phyloP scores from a whole-genome alignment of 2,329 filamentous ascomycete species.

The Stachybotrys chlorohalonatus region DNA sequence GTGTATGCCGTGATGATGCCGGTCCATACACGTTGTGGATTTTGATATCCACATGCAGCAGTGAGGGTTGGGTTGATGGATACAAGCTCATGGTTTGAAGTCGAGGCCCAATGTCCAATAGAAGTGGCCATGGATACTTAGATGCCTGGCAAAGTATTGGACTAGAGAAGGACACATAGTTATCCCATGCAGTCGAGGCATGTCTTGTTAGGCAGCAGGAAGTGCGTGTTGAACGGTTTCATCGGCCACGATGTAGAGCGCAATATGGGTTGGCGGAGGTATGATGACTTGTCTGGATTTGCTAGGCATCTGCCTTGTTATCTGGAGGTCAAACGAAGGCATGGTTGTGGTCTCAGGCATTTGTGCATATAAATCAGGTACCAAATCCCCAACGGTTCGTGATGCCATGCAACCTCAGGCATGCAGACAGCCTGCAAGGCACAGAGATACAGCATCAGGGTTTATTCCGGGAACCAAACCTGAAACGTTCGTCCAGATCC shows the following conservation, averaged over 20 bases:
- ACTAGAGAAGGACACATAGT: neutral
- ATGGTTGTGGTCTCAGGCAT: conserved; percentile 8
- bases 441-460: too few species aligned
- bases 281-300: too few species aligned
- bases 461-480: neutral
- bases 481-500: neutral
- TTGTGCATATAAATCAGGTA: conserved; percentile 20
- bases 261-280: neutral
- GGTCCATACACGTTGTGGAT: too few species aligned
- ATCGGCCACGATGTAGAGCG: neutral
- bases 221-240: neutral
- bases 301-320: too few species aligned
- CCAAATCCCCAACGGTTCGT: conserved; percentile 1
- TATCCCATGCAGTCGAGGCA: neutral
- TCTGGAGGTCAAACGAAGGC: neutral
- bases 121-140: neutral
- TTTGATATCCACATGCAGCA: too few species aligned
- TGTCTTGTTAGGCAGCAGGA: neutral
- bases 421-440: neutral
- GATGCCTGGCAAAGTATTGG: neutral
- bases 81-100: neutral
- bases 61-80: neutral
- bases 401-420: conserved; percentile 7
- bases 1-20: too few species aligned
- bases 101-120: neutral